A percentile compares a stretch with the other conserved stretches of the same genome.
Conservation (phyloP, 768 basidiomycete genomes). For the Termitomyces sp. region DNA sequence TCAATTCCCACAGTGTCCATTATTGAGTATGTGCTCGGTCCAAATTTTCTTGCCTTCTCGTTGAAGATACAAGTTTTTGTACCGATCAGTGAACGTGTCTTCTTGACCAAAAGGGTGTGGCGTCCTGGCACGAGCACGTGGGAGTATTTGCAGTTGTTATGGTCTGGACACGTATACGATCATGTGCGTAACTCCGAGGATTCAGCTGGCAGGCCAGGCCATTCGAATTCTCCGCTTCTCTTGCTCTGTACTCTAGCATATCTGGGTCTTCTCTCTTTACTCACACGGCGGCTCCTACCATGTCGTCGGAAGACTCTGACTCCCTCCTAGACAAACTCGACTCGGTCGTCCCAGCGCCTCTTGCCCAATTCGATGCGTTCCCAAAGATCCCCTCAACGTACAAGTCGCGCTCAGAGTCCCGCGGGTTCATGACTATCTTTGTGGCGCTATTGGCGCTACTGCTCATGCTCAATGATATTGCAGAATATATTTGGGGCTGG, state of each 20-base stretch:
- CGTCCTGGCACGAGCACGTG: not conserved
- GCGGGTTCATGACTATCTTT: slow-evolving; percentile 79
- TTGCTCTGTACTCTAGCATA: not conserved
- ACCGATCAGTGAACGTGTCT: too few relatives aligned
- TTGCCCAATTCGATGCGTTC: slow-evolving; percentile 82
- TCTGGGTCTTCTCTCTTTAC: not conserved
- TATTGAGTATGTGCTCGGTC: too few relatives aligned
- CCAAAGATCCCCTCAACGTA: slow-evolving; percentile 82
- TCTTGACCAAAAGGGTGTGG: too few relatives aligned
- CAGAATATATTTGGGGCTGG: slow-evolving; percentile 93
- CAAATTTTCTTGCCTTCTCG: too few relatives aligned
- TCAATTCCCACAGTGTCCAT: not conserved
- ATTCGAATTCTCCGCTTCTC: not conserved
- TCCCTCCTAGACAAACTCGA: slow-evolving; percentile 62
- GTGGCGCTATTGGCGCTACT: slow-evolving; percentile 63
- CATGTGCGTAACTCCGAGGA: slow-evolving; percentile 5
- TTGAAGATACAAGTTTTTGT: too few relatives aligned
- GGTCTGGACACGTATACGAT: slow-evolving; percentile 9
- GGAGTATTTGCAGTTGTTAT: slow-evolving; percentile 6
- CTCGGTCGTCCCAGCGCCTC: slow-evolving; percentile 54
- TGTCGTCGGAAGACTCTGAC: slow-evolving; percentile 26
- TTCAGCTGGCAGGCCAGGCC: slow-evolving; percentile 6
- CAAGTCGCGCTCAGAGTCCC: slow-evolving; percentile 72
- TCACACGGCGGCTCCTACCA: not conserved
- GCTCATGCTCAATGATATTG: slow-evolving; percentile 83